These are phyloP conservation scores for Nicotiana paniculata DNA, from an alignment of 257 asterid species.

Conservation along the genomic window DNA sequence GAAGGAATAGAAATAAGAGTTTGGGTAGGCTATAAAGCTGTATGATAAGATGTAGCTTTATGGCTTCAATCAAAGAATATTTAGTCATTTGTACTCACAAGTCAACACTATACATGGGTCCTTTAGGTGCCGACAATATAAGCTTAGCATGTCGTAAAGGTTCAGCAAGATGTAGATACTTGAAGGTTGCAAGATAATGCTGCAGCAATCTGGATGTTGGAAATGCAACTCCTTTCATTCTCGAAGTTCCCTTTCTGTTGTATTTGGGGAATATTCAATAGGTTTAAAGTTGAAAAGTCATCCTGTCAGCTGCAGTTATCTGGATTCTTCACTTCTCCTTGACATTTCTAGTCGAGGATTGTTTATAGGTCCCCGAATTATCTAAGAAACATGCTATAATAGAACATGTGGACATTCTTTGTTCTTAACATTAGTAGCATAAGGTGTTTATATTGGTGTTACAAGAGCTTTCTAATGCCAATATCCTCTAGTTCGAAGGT, in stretches of 20 bases:
- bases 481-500: background rate
- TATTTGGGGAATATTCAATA: background rate
- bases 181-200: background rate
- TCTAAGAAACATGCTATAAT: background rate
- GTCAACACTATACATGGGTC: background rate
- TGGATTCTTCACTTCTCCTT: background rate
- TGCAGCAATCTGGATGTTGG: conserved; percentile 1
- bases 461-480: background rate
- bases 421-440: background rate
- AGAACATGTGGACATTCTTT: background rate
- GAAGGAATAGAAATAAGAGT: background rate
- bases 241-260: background rate
- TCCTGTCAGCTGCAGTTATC: background rate
- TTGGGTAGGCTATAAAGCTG: background rate
- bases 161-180: background rate
- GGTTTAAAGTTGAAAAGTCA: background rate
- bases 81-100: background rate
- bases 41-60: background rate
- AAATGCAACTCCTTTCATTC: background rate
- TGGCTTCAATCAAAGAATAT: background rate
- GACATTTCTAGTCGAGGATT: background rate
- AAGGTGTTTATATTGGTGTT: background rate
- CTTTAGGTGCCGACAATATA: background rate
- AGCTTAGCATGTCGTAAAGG: background rate
- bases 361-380: background rate